phyloP scores from a whole-genome alignment of 306 rosid genomes.

The Cyamopsis tetragonoloba region DNA sequence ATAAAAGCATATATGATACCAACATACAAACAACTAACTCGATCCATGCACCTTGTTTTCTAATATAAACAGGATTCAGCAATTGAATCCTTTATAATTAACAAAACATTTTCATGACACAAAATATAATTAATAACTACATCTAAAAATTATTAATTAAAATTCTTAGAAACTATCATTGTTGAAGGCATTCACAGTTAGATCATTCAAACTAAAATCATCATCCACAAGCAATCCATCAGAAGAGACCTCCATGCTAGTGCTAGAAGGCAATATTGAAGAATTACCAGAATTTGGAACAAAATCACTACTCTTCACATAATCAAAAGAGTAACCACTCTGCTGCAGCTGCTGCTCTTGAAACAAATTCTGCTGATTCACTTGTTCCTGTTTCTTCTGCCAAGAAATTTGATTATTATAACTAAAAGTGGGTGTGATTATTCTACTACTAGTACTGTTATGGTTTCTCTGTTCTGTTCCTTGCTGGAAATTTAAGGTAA shows the following conservation, averaged over 20 bases:
- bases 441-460: slow-evolving; percentile 4
- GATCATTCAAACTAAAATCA: slow-evolving; percentile 33
- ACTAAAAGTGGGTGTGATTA: slow-evolving; percentile 5
- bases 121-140: slow-evolving; percentile 1
- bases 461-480: slow-evolving; percentile 25
- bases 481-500: slow-evolving; percentile 59
- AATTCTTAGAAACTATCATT: slow-evolving; percentile 16
- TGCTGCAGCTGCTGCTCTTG: slow-evolving; percentile 23
- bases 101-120: slow-evolving; percentile 17
- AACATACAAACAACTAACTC: slow-evolving; percentile 16
- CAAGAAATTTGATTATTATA: no score
- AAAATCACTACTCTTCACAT: slow-evolving; percentile 14
- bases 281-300: slow-evolving; percentile 14
- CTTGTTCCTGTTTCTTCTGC: slow-evolving; percentile 11
- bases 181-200: slow-evolving; percentile 30
- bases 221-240: slow-evolving; percentile 27
- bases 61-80: background rate
- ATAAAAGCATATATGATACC: background rate
- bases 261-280: background rate
- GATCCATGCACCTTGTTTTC: background rate
- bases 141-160: no score
- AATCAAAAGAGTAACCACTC: slow-evolving; percentile 20
- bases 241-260: slow-evolving; percentile 34
- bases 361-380: slow-evolving; percentile 14
- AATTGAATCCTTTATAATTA: background rate